Base-by-base conservation (phyloP, 352 stramenopile species). In the Discostella stelligera region DNA sequence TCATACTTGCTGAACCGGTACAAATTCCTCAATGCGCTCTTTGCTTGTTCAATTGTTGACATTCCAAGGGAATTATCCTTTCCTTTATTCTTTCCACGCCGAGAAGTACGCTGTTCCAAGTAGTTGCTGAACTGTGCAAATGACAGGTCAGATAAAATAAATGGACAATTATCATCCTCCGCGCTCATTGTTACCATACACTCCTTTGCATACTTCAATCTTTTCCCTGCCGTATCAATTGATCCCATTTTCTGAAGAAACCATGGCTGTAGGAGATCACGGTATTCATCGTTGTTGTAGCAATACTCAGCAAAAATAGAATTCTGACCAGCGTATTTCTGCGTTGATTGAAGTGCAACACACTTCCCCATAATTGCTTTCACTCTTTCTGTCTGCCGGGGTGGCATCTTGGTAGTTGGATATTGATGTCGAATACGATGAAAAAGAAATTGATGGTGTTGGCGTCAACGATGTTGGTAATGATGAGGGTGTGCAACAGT, bases 1-100 rank as follows among this genome's bases (percentile, higher is more conserved):
- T 44, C 39, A 65, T 49, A 65, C 14, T 65, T 65, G 32, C 30
- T 52, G 20, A 65, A 44, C 56, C 56, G 27, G 56, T n/a, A 65
- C 14, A 65, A 30, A 49, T 49, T 16, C 56, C 23, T 65, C 39
- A 65, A 65, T 49, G 56, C 56, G 25, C 56, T 65, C 39, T 58
- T 23, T 23, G 27, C 21, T 30, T 58, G 50, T 58, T 58, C 50
- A 18, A 37, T 37, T 27, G 50, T 37, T 27, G 50, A 58, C 18
- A 37, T 58, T 5, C 50, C 50, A 58, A 58, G 50, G 50, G 16
- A 58, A 23, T 37, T 58, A 37, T 23, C 21, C 18, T 58, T 58
- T 30, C 50, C 50, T 14, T 30, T 23, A 58, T 30, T 58, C 27
- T 58, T 58, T 18, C 18, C 50, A 37, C 27, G 21, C 9, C 16